Conservation (phyloP, 2,329 filamentous ascomycete species). For the Tolypocladium endophyticum region DNA sequence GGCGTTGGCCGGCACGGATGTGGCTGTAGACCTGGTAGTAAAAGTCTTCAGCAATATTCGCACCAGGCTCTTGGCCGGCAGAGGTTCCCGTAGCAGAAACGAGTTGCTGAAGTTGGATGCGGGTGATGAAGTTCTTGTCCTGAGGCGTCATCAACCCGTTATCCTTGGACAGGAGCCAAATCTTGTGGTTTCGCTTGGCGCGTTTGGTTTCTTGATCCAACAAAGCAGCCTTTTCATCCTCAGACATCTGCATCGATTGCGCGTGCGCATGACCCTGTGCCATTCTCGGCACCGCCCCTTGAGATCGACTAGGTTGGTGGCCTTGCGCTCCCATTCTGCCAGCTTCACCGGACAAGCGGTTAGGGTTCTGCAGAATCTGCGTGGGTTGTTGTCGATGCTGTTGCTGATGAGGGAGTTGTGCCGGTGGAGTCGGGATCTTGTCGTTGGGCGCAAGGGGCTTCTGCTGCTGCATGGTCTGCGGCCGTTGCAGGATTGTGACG, state of each 20-base stretch:
- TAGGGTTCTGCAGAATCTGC: conserved; percentile 73
- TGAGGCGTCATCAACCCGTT: conserved; percentile 98
- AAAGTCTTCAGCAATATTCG: conserved; percentile 82
- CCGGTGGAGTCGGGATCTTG: conserved; percentile 13
- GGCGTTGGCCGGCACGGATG: conserved; percentile 79
- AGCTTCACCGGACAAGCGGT: conserved; percentile 45
- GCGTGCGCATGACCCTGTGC: conserved; percentile 23
- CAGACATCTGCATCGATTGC: conserved; percentile 58
- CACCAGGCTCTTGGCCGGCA: conserved; percentile 68
- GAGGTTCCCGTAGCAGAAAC: conserved; percentile 85
- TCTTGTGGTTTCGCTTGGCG: conserved; percentile 97
- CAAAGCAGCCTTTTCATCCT: conserved; percentile 75
- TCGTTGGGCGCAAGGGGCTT: conserved; percentile 28
- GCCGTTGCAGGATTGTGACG: conserved; percentile 45
- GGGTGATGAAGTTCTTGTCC: conserved; percentile 98
- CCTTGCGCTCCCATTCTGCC: conserved; percentile 20
- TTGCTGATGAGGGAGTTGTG: conserved; percentile 11
- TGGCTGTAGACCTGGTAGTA: conserved; percentile 98
- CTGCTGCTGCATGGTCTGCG: conserved; percentile 28
- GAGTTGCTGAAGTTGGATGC: conserved; percentile 93
- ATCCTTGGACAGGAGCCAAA: conserved; percentile 82
- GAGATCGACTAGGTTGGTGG: conserved; percentile 33
- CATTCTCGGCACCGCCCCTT: conserved; percentile 35
- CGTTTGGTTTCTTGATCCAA: conserved; percentile 87
- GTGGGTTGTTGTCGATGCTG: conserved; percentile 44